Conservation (phyloP, 768 basidiomycete genomes). For the Pulveroboletus sp. region DNA sequence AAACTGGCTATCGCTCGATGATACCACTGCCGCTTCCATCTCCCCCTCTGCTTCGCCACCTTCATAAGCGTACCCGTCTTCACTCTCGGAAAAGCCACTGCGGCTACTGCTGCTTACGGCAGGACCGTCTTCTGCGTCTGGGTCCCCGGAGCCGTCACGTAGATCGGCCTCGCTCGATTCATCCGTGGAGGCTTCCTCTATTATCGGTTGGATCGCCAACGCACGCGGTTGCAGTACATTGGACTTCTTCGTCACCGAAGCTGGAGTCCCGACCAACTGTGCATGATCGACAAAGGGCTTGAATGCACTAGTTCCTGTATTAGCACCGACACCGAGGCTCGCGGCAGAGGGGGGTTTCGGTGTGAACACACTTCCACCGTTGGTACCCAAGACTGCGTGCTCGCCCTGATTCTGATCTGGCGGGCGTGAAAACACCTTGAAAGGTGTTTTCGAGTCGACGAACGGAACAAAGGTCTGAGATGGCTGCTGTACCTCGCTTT, state of each 20-base stretch:
- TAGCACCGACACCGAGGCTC: constrained; percentile 5
- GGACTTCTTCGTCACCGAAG: constrained; percentile 21
- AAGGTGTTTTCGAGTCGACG: constrained; percentile 37
- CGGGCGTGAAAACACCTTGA: constrained; percentile 71
- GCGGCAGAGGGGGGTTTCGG: constrained; percentile 38
- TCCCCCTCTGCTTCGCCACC: constrained; percentile 25
- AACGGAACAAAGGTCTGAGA: constrained; percentile 41
- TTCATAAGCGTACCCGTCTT: constrained; percentile 33
- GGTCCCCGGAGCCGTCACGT: constrained; percentile 16
- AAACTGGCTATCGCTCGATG: constrained; percentile 32
- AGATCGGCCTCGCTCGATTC: constrained; percentile 31
- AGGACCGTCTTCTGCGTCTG: constrained; percentile 25
- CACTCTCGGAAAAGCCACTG: constrained; percentile 32
- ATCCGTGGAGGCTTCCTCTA: constrained; percentile 30
- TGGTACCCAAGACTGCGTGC: constrained; percentile 24
- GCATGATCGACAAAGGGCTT: constrained; percentile 36
- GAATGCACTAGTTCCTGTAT: constrained; percentile 23
- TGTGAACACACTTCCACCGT: constrained; percentile 35
- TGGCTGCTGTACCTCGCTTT: constrained; percentile 14
- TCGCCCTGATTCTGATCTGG: constrained; percentile 41
- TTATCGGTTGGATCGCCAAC: constrained; percentile 15
- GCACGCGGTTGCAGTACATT: constrained; percentile 19
- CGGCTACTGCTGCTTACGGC: constrained; percentile 25
- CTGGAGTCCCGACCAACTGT: constrained; percentile 13
- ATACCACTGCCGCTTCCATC: constrained; percentile 23